Conservation (phyloP, 176 grass and related monocot genomes). For the Rhynchospora pubera region DNA sequence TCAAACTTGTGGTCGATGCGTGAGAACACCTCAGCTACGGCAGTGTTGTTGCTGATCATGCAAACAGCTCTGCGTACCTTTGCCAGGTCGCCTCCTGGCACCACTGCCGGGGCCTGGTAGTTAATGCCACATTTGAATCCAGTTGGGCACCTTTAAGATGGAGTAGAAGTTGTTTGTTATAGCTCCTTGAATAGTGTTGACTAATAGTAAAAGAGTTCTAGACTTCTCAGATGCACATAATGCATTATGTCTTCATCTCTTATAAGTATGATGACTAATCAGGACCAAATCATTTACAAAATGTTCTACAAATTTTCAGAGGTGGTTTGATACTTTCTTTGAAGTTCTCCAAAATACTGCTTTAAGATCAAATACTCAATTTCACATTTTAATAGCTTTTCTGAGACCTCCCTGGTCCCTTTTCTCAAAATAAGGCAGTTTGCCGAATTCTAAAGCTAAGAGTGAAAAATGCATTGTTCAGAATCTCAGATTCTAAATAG, state of each 20-base stretch:
- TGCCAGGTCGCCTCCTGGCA: slow-evolving; percentile 25
- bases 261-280: background rate
- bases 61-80: slow-evolving; percentile 28
- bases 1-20: slow-evolving; percentile 26
- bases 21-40: slow-evolving; percentile 24
- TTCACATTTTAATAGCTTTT: background rate
- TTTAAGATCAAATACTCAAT: background rate
- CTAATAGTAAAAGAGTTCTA: background rate
- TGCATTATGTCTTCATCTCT: background rate
- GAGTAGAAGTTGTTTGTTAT: background rate
- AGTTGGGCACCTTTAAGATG: slow-evolving; percentile 14
- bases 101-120: slow-evolving; percentile 25
- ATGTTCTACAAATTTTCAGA: background rate
- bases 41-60: slow-evolving; percentile 29
- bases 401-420: background rate
- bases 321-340: background rate
- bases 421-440: background rate
- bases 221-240: background rate
- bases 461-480: background rate
- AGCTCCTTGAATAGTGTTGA: background rate
- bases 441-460: background rate
- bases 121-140: slow-evolving; percentile 26
- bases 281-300: background rate
- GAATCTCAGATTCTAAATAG: background rate
- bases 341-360: background rate